Evolutionary conservation across 1,284 basidiomycete genomes (phyloP).

Genomic region (Ustilago tritici): DNA sequence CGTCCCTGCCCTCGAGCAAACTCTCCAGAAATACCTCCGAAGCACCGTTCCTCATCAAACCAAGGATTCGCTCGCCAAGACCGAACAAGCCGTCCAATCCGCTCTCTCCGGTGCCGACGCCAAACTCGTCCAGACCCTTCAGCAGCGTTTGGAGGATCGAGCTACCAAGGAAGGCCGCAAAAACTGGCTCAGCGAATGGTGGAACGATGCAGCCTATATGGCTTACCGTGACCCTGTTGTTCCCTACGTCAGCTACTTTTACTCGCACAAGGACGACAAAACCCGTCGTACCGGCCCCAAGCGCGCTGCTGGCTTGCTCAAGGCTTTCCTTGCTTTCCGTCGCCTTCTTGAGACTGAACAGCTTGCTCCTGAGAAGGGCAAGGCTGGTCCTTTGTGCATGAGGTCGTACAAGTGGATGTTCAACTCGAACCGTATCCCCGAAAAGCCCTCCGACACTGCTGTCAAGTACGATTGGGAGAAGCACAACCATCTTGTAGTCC

Average conservation of each 20-base stretch:
- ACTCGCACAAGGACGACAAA: constrained; percentile 80
- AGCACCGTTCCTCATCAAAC: constrained; percentile 62
- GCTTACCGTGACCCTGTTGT: constrained; percentile 83
- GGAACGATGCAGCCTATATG: constrained; percentile 86
- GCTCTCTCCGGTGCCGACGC: constrained; percentile 77
- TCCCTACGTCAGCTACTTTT: constrained; percentile 95
- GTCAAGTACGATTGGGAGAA: constrained; percentile 80
- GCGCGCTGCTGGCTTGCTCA: constrained; percentile 64
- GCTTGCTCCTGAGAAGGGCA: constrained; percentile 90
- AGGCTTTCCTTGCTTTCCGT: constrained; percentile 67
- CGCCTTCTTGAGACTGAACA: constrained; percentile 72
- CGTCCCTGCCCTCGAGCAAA: constrained; percentile 66
- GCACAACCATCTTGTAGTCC: constrained; percentile 89
- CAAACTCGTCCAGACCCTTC: constrained; percentile 80
- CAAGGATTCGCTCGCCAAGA: constrained; percentile 49
- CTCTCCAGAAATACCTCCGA: constrained; percentile 63
- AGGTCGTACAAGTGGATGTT: constrained; percentile 97
- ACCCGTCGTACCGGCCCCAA: constrained; percentile 53
- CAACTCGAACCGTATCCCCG: constrained; percentile 88
- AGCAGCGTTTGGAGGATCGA: constrained; percentile 81
- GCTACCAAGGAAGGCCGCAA: constrained; percentile 73
- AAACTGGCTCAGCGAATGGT: constrained; percentile 96
- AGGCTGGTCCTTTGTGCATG: constrained; percentile 88
- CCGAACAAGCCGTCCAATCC: constrained; percentile 72
- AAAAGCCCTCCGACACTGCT: constrained; percentile 84